Evolutionary conservation across 345 rosid species (phyloP).

Genomic region (Salix brachista): DNA sequence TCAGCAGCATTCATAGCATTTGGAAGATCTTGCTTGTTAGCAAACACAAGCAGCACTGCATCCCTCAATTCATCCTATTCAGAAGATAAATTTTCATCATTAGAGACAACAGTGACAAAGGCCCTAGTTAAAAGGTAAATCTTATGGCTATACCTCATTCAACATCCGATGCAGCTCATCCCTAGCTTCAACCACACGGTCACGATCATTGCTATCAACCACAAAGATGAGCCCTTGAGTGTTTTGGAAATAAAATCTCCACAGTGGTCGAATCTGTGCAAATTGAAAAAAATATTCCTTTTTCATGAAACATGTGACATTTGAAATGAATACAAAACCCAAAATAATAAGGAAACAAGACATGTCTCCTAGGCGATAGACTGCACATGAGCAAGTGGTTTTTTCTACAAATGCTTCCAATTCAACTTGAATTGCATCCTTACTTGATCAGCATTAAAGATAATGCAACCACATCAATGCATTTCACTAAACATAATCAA

Average conservation of each 20-base stretch:
- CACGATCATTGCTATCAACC: slow-evolving; percentile 21
- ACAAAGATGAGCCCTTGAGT: slow-evolving; percentile 21
- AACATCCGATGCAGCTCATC: slow-evolving; percentile 23
- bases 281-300: neutral
- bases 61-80: slow-evolving; percentile 19
- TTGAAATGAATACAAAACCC: neutral
- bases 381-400: neutral
- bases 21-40: slow-evolving; percentile 24
- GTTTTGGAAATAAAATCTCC: slow-evolving; percentile 23
- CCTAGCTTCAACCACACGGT: slow-evolving; percentile 19
- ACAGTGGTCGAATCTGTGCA: slow-evolving; percentile 20
- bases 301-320: neutral
- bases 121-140: neutral
- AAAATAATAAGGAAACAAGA: too few species aligned
- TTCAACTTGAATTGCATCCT: neutral
- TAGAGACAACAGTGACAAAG: neutral
- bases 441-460: neutral
- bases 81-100: neutral
- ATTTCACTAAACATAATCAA: too few species aligned
- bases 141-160: slow-evolving; percentile 10
- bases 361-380: neutral
- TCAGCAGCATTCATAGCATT: slow-evolving; percentile 23
- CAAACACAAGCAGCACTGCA: slow-evolving; percentile 19
- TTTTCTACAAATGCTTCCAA: neutral
- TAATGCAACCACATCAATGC: neutral